Evolutionary conservation across 257 asterid species (phyloP), one percentile per base, ranked within the genome.

Genomic region (Nicotiana undulata): DNA sequence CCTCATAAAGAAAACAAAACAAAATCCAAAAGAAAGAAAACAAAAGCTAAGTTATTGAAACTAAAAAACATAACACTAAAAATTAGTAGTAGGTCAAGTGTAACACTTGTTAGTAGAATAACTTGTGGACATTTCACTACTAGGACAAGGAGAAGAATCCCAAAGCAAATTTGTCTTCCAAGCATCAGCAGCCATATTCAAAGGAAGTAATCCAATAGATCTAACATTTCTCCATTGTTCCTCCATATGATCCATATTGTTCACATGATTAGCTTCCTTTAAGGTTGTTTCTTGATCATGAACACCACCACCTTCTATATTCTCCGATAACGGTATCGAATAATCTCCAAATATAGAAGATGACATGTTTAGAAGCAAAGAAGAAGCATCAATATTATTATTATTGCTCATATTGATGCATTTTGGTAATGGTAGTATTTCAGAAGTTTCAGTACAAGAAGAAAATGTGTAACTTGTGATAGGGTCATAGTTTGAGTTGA

Each of bases 81-180:
- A 63, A 9, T 61, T 22, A 79, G 53, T 22, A 61, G 67, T 18
- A 18, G 65, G 37, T 88, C 89, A 89, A 81, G 84, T 84, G 79
- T 89, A 87, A 60, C 91, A 88, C 83, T 91, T 90, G 89, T 87
- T 85, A 80, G 97, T 90, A 81, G 86, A 91, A 84, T 56, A 63
- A 63, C 84, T 84, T 31, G 93, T 83, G 28, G 97, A 87, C 61
- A 92, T 77, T 82, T 94, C 92, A 88, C 87, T 88, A 10, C 87
- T 88, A 10, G 92, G 95, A 84, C 95, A 91, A 72, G 98, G 93
- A 55, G 94, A 90, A 61, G 97, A 90, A 82, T 94, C 92, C 97
- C 97, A 92, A 72, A 88, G 65, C 84, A 90, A 84, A 85, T 79
- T 89, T 5, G 91, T 85, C 80, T 87, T 91, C 93, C 90, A 92